Evolutionary conservation across 106 monocot species (phyloP).

Genomic region (Phalaenopsis equestris): DNA sequence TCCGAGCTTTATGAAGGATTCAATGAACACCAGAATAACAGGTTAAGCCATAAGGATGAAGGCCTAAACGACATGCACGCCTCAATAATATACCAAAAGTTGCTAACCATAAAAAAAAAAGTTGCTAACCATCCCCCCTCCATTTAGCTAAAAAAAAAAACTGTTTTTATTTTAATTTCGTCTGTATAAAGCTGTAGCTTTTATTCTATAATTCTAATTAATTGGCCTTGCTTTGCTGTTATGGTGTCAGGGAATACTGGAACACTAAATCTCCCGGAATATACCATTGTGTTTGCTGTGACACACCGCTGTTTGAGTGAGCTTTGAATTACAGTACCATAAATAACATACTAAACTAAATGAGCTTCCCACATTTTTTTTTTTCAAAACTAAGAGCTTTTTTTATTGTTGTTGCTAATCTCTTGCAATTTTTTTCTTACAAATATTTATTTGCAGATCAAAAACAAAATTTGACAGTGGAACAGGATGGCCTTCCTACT

Average conservation of each 20-base stretch:
- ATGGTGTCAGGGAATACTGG: constrained; percentile 67
- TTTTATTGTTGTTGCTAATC: too few species aligned
- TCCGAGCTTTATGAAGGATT: background rate
- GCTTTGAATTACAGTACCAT: background rate
- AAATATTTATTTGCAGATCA: constrained; percentile 35
- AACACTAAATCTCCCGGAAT: constrained; percentile 82
- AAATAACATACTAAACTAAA: background rate
- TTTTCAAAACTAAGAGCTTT: too few species aligned
- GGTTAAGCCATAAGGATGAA: background rate
- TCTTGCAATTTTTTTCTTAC: too few species aligned
- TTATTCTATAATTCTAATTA: background rate
- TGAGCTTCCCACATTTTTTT: background rate
- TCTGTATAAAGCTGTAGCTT: background rate
- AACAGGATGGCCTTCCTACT: constrained; percentile 95
- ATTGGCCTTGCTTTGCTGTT: constrained; percentile 1
- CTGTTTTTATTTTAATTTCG: background rate
- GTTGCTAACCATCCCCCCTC: too few species aligned
- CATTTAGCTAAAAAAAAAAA: background rate
- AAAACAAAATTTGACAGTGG: constrained; percentile 86
- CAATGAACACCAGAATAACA: background rate
- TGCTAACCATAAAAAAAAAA: background rate
- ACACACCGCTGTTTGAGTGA: constrained; percentile 90
- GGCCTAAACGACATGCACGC: background rate
- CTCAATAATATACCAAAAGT: background rate
- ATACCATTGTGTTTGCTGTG: constrained; percentile 86